Evolutionary conservation across 2,329 filamentous ascomycete species (phyloP).

Genomic region (Blastomyces percursus): DNA sequence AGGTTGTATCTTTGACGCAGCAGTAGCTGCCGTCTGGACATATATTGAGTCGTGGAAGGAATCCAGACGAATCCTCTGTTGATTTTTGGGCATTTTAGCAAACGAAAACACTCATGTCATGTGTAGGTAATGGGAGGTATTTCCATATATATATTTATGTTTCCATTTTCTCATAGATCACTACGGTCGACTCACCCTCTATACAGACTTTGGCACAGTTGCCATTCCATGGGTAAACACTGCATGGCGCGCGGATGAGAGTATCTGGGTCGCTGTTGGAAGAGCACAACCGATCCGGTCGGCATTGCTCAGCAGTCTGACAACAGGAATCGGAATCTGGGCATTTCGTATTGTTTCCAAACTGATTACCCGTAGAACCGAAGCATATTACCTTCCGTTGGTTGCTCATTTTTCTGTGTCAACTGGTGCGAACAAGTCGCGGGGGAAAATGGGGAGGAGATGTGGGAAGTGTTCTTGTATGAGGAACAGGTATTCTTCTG

Average conservation of each 20-base stretch:
- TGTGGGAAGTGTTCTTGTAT: too few species aligned
- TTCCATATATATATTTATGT: background rate
- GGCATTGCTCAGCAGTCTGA: background rate
- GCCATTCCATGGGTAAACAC: background rate
- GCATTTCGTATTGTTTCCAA: background rate
- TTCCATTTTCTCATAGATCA: background rate
- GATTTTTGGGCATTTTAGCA: background rate
- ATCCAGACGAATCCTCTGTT: background rate
- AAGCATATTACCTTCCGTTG: background rate
- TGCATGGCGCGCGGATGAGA: background rate
- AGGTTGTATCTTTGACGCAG: constrained; percentile 1
- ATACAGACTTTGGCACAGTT: background rate
- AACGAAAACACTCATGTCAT: background rate
- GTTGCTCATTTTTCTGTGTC: background rate
- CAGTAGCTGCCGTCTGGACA: background rate
- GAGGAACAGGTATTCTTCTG: background rate
- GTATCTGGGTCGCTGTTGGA: background rate
- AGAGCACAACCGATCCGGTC: background rate
- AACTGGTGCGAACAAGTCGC: background rate
- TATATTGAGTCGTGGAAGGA: constrained; percentile 1
- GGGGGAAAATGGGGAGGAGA: background rate
- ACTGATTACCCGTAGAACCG: background rate
- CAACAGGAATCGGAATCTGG: background rate
- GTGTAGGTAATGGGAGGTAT: background rate
- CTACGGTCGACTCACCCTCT: background rate